A percentile compares a stretch with the other conserved stretches of the same genome.
These are phyloP conservation scores for Vaucheria bursata DNA, from an alignment of 352 stramenopile species.

Conservation along the genomic window DNA sequence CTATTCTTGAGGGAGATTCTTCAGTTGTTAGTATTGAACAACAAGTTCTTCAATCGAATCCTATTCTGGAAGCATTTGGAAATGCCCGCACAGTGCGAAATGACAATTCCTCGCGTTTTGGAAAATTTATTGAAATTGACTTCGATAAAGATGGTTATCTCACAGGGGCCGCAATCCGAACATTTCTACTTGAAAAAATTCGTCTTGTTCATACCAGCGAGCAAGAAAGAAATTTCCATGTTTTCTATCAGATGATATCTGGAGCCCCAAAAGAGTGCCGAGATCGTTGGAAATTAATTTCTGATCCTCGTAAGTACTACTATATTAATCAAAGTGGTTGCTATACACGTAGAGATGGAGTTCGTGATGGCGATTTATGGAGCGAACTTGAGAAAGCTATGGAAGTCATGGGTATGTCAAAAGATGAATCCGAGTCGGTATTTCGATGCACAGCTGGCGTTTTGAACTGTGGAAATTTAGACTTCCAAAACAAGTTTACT, in stretches of 20 bases:
- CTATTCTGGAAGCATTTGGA: slow-evolving; percentile 91
- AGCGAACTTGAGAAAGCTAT: slow-evolving; percentile 38
- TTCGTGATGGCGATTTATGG: slow-evolving; percentile 41
- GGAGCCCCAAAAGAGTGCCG: slow-evolving; percentile 50
- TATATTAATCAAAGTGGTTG: slow-evolving; percentile 49
- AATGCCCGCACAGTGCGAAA: slow-evolving; percentile 92
- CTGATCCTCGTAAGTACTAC: slow-evolving; percentile 34
- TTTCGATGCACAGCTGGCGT: slow-evolving; percentile 15
- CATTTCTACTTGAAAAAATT: slow-evolving; percentile 93
- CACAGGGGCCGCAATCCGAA: slow-evolving; percentile 59
- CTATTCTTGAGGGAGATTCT: slow-evolving; percentile 31
- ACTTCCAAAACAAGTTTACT: slow-evolving; percentile 20
- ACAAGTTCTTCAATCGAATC: slow-evolving; percentile 74
- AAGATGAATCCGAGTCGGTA: not conserved
- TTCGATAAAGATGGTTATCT: slow-evolving; percentile 60
- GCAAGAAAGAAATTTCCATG: slow-evolving; percentile 95
- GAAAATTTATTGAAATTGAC: slow-evolving; percentile 96
- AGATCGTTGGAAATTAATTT: slow-evolving; percentile 15
- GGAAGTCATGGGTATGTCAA: slow-evolving; percentile 19
- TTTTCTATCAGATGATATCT: slow-evolving; percentile 94
- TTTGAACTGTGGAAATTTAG: slow-evolving; percentile 30
- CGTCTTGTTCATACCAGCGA: slow-evolving; percentile 53
- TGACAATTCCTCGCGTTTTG: slow-evolving; percentile 88
- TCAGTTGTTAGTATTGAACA: slow-evolving; percentile 45
- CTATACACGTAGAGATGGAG: slow-evolving; percentile 36